Evolutionary conservation across 129 eudicot species (phyloP).

Genomic region (Helianthus tuberosus): DNA sequence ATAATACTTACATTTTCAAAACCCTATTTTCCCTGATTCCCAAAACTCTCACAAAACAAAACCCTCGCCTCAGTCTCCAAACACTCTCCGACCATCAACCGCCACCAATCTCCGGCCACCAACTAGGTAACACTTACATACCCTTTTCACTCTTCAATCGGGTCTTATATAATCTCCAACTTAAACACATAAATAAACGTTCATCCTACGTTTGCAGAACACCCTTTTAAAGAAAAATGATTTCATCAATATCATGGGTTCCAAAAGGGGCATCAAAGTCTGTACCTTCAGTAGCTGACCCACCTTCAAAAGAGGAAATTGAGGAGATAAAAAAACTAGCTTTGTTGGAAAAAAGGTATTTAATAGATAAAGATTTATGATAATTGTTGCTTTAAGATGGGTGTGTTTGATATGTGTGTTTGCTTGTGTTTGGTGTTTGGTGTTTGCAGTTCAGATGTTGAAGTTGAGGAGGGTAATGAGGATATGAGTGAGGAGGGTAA

Average conservation of each 20-base stretch:
- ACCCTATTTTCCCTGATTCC: too few relatives aligned
- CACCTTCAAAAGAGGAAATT: constrained; percentile 85
- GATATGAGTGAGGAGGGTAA: not conserved
- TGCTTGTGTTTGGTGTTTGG: constrained; percentile 14
- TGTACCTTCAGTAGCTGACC: constrained; percentile 76
- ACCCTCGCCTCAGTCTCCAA: constrained; percentile 34
- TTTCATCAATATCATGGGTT: constrained; percentile 88
- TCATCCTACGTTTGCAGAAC: constrained; percentile 24
- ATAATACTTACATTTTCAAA: too few relatives aligned
- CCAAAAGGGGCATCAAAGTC: constrained; percentile 85
- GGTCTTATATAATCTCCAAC: not conserved
- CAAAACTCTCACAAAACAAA: not conserved
- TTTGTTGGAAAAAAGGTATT: constrained; percentile 44
- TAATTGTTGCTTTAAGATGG: not conserved
- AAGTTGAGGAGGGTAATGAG: constrained; percentile 26
- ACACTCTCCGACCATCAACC: constrained; percentile 22
- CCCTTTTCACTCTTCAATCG: not conserved
- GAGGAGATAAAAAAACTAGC: constrained; percentile 68
- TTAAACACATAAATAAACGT: not conserved
- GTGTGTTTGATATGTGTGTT: constrained; percentile 5
- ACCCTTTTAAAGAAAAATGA: constrained; percentile 51
- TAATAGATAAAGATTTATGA: too few relatives aligned
- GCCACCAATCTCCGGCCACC: constrained; percentile 10
- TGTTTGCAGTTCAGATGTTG: constrained; percentile 58
- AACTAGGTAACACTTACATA: constrained; percentile 4